Evolutionary conservation across 176 grass and related monocot genomes (phyloP).

Genomic region (Zea luxurians): DNA sequence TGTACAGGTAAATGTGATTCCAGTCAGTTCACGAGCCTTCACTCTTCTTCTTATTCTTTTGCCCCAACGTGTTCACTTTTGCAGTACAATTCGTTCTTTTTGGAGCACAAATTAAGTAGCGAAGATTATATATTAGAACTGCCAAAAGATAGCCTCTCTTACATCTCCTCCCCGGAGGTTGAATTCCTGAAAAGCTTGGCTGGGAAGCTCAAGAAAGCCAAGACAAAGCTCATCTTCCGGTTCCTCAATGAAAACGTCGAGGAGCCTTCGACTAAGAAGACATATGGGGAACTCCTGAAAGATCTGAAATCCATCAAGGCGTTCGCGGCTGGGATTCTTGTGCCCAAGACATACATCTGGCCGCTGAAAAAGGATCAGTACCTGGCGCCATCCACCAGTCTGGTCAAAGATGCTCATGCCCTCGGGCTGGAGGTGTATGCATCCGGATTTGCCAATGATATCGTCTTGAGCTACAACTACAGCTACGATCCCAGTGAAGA

Average conservation of each 20-base stretch:
- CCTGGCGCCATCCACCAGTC: constrained; percentile 52
- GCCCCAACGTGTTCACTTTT: not conserved
- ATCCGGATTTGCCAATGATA: constrained; percentile 74
- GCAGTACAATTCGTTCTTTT: constrained; percentile 59
- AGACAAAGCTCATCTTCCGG: constrained; percentile 69
- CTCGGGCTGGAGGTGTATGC: constrained; percentile 69
- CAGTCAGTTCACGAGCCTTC: not conserved
- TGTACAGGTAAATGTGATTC: constrained; percentile 66
- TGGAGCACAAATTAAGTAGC: constrained; percentile 52
- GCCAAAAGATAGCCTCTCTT: constrained; percentile 42
- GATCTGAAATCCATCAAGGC: constrained; percentile 63
- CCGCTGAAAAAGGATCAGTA: constrained; percentile 68
- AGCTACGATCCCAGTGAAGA: constrained; percentile 79
- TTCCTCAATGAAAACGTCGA: constrained; percentile 46
- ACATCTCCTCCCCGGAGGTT: constrained; percentile 88
- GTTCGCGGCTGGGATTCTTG: constrained; percentile 77
- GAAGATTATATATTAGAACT: constrained; percentile 52
- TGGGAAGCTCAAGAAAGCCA: constrained; percentile 53
- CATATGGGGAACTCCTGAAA: constrained; percentile 66
- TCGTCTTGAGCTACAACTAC: constrained; percentile 73
- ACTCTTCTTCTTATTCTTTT: not conserved
- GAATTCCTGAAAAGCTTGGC: constrained; percentile 67
- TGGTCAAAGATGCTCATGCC: constrained; percentile 73
- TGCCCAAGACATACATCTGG: constrained; percentile 88
- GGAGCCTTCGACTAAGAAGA: constrained; percentile 51